These are phyloP conservation scores for Talaromyces marneffei DNA, from an alignment of 2,329 filamentous ascomycete species.

Conservation along the genomic window DNA sequence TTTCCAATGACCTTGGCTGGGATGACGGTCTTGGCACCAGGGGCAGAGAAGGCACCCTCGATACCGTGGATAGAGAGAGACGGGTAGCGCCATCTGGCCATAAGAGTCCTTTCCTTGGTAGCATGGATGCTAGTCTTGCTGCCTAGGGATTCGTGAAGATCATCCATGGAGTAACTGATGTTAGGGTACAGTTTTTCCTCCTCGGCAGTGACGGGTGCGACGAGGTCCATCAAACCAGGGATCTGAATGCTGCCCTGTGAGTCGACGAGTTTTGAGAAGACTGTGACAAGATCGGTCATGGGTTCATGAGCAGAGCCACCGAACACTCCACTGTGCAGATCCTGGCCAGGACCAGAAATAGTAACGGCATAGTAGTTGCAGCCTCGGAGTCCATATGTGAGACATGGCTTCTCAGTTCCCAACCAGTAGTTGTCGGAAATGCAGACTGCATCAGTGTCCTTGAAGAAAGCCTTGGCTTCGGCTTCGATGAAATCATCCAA, in stretches of 20 bases:
- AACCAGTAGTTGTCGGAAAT: constrained; percentile 99
- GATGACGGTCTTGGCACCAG: constrained; percentile 96
- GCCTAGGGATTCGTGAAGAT: constrained; percentile 84
- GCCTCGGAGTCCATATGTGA: constrained; percentile 93
- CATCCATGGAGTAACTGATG: constrained; percentile 95
- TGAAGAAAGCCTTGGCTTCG: constrained; percentile 91
- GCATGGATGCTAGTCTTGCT: constrained; percentile 80
- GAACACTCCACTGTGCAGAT: constrained; percentile 95
- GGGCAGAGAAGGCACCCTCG: constrained; percentile 88
- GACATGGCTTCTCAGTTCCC: constrained; percentile 93
- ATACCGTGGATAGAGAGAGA: constrained; percentile 91
- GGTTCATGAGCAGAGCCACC: constrained; percentile 95
- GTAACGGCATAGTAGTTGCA: constrained; percentile 97
- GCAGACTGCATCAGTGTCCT: constrained; percentile 90
- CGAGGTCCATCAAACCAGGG: constrained; percentile 87
- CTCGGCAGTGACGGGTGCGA: constrained; percentile 78
- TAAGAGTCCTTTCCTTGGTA: constrained; percentile 86
- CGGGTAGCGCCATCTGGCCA: constrained; percentile 93
- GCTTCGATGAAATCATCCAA: constrained; percentile 88
- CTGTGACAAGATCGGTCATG: constrained; percentile 87
- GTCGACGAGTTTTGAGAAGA: constrained; percentile 81
- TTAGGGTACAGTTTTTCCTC: constrained; percentile 81
- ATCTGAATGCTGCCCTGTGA: constrained; percentile 88
- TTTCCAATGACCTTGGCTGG: constrained; percentile 97
- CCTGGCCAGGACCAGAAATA: constrained; percentile 82